Percentiles rank a stretch among this genome's conserved stretches.
These are phyloP conservation scores for Polytrichum formosum DNA, from an alignment of 225 moss, liverwort and hornwort genomes.

Conservation along the genomic window DNA sequence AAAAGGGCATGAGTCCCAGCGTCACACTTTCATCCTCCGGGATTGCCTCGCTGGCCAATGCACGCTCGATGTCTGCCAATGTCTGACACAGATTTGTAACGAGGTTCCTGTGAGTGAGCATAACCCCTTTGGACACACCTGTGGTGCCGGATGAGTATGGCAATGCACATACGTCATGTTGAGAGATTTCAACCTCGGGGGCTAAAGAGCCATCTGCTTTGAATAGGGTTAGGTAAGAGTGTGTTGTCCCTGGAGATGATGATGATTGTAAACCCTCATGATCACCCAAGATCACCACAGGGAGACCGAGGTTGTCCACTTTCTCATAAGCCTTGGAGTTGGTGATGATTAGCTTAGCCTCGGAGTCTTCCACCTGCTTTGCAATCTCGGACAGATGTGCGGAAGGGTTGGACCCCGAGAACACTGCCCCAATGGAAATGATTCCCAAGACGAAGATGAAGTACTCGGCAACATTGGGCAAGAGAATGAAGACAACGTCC, in stretches of 20 bases:
- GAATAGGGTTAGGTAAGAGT: conserved; percentile 39
- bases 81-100: conserved; percentile 73
- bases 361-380: conserved; percentile 60
- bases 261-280: conserved; percentile 6
- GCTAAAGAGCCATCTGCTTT: conserved; percentile 59
- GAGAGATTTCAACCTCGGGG: conserved; percentile 50
- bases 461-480: conserved; percentile 89
- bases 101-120: conserved; percentile 83
- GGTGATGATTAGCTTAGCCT: conserved; percentile 76
- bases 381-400: conserved; percentile 72
- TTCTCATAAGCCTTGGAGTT: conserved; percentile 40
- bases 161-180: conserved; percentile 78
- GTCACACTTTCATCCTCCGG: conserved; percentile 30
- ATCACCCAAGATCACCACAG: conserved; percentile 46
- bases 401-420: conserved; percentile 84
- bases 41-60: conserved; percentile 27
- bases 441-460: conserved; percentile 83
- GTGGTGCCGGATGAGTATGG: conserved; percentile 96
- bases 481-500: conserved; percentile 78
- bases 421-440: conserved; percentile 71
- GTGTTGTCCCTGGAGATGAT: conserved; percentile 15
- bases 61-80: conserved; percentile 37
- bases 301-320: conserved; percentile 46
- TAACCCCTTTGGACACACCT: conserved; percentile 84
- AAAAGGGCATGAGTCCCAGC: conserved; percentile 96